Base-by-base conservation (phyloP, 73 alveolate genomes). In the Symbiodinium pilosum region DNA sequence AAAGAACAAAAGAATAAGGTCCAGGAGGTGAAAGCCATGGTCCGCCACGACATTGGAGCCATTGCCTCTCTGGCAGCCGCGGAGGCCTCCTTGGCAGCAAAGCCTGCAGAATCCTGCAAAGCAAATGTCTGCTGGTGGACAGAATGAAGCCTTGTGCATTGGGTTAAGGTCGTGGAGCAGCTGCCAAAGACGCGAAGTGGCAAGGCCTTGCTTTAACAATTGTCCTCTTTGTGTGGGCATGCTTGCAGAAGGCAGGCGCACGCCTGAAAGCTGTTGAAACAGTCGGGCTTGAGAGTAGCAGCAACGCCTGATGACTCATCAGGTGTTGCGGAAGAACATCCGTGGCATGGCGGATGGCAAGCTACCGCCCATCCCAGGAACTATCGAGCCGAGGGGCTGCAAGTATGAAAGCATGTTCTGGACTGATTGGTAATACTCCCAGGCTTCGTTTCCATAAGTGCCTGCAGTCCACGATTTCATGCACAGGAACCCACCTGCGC, bases 161-260 rank as follows among this genome's bases (percentile, higher is more conserved):
- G 94, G 73, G 98, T 94, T 68, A 87, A 99, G 40, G 94, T 99
- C 59, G 99, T 99, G 36, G 99, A 99, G 41, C 99, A 99, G 73
- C 99, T 99, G 64, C 99, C 99, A 8, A 99, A 99, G 99, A 99
- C 99, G 0, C 99, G 99, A 93, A 99, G 99, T 95, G 99, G 99
- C 28, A 99, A 99, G 99, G 99, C 99, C 43, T 47, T 47, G 59
- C 59, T 47, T n/a, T 47, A 14, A 9, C 59, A 47, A 14, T 47
- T 47, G 59, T 47, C 14, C 14, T 47, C 14, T 47, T 47, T 47
- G 59, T 6, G n/a, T 47, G 59, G 21, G 59, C 6, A 6, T 6
- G 59, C 59, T 9, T 47, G 59, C 59, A 47, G 59, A 14, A 47
- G 59, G 59, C 59, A 47, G 59, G 59, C 6, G 59, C 14, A 9